A percentile compares a stretch with the other conserved stretches of the same genome.
These are phyloP conservation scores for Sphagnum magellanicum DNA, from an alignment of 228 moss, liverwort and hornwort genomes.

Conservation along the genomic window DNA sequence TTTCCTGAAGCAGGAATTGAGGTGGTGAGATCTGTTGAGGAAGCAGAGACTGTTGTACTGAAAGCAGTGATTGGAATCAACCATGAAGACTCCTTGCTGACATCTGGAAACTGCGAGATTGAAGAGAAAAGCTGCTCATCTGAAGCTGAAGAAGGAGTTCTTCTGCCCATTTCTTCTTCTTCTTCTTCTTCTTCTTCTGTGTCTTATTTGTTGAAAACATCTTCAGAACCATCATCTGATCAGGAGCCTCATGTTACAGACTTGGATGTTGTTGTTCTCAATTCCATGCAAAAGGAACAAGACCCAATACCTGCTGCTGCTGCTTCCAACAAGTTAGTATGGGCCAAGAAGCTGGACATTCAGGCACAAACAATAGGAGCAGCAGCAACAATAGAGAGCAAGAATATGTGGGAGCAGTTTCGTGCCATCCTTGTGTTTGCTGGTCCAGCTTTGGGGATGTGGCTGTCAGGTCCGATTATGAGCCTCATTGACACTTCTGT, in stretches of 20 bases:
- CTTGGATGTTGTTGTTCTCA: slow-evolving; percentile 6
- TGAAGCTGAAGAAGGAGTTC: not conserved
- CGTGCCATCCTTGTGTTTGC: slow-evolving; percentile 40
- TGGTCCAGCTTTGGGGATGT: slow-evolving; percentile 50
- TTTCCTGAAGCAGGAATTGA: slow-evolving; percentile 27
- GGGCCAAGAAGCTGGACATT: slow-evolving; percentile 30
- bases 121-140: not conserved
- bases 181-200: too few relatives aligned
- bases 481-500: slow-evolving; percentile 51
- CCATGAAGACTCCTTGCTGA: not conserved
- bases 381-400: not conserved
- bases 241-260: not conserved
- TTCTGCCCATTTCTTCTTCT: not conserved
- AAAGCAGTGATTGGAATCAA: slow-evolving; percentile 26
- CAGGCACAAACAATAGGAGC: not conserved
- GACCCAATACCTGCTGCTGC: slow-evolving; percentile 11
- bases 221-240: slow-evolving; percentile 12
- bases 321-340: slow-evolving; percentile 40
- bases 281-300: slow-evolving; percentile 15
- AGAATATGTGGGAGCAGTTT: slow-evolving; percentile 28
- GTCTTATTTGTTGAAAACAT: not conserved
- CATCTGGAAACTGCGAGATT: not conserved
- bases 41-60: slow-evolving; percentile 32
- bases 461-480: slow-evolving; percentile 51
- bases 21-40: slow-evolving; percentile 33